Percentiles rank a stretch among this genome's conserved stretches.
These are phyloP conservation scores for Arthromyces matolae DNA, from an alignment of 768 basidiomycete genomes.

Conservation along the genomic window DNA sequence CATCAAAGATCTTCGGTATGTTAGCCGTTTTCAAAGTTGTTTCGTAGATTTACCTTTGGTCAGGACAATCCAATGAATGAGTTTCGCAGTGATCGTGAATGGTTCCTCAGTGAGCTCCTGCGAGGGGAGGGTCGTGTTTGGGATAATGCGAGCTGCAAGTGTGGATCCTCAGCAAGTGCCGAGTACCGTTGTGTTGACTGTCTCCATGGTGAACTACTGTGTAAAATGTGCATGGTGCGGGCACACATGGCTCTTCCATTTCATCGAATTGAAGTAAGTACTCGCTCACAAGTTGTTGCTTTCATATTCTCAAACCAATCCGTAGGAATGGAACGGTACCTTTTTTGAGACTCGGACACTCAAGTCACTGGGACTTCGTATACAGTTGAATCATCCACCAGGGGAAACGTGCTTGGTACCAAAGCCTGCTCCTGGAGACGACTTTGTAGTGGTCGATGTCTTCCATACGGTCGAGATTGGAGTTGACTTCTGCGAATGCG, in stretches of 20 bases:
- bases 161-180: neutral
- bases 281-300: neutral
- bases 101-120: conserved; percentile 11
- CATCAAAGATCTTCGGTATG: neutral
- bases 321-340: conserved; percentile 9
- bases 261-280: conserved; percentile 10
- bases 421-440: neutral
- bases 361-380: conserved; percentile 15
- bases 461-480: neutral
- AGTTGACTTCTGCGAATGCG: conserved; percentile 9
- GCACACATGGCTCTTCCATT: conserved; percentile 4
- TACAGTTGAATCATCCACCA: conserved; percentile 18
- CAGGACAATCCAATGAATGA: conserved; percentile 10
- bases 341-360: neutral
- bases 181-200: conserved; percentile 6
- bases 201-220: neutral
- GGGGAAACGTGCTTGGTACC: conserved; percentile 1
- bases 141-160: neutral
- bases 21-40: neutral
- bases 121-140: conserved; percentile 5
- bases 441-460: conserved; percentile 2
- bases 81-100: conserved; percentile 7
- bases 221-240: conserved; percentile 4
- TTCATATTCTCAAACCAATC: neutral
- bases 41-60: neutral